Evolutionary conservation across 192 early-diverging fungal genomes (phyloP).

Genomic region (Rhizoclosmatium sp.): DNA sequence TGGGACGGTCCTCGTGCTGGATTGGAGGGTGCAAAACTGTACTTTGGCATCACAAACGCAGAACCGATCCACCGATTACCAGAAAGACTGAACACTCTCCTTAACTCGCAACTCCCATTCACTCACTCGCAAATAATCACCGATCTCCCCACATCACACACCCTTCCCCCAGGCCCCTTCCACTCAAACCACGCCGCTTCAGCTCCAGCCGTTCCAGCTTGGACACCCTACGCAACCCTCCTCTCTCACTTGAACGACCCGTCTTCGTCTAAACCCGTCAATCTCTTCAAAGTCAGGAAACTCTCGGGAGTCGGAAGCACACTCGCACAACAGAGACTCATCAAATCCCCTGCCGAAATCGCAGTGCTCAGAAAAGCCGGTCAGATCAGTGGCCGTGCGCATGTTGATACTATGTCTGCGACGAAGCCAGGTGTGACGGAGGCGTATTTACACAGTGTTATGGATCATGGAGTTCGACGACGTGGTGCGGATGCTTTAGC

Average conservation of each 20-base stretch:
- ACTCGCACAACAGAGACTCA: conserved; percentile 75
- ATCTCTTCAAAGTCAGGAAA: conserved; percentile 16
- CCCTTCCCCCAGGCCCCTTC: conserved; percentile 12
- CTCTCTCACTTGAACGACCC: conserved; percentile 14
- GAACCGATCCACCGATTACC: conserved; percentile 44
- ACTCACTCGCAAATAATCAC: conserved; percentile 19
- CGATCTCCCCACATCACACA: conserved; percentile 43
- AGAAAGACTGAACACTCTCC: conserved; percentile 26
- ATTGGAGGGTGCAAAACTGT: neutral
- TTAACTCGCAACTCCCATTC: neutral
- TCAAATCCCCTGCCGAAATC: conserved; percentile 83
- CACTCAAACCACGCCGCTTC: conserved; percentile 18
- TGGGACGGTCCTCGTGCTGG: conserved; percentile 87
- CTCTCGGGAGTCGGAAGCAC: conserved; percentile 60
- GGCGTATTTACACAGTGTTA: conserved; percentile 74
- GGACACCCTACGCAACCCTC: conserved; percentile 37
- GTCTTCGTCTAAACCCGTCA: neutral
- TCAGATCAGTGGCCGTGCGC: conserved; percentile 79
- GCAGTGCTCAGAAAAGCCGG: conserved; percentile 80
- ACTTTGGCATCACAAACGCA: conserved; percentile 21
- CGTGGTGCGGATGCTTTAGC: conserved; percentile 73
- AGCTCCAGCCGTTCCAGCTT: conserved; percentile 25
- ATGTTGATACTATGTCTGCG: conserved; percentile 79
- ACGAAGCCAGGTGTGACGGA: conserved; percentile 78
- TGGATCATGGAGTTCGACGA: conserved; percentile 75